Percentiles rank a stretch among this genome's conserved stretches.
Conservation (phyloP, 305 asterid species). For the Caryopteris hybrid region DNA sequence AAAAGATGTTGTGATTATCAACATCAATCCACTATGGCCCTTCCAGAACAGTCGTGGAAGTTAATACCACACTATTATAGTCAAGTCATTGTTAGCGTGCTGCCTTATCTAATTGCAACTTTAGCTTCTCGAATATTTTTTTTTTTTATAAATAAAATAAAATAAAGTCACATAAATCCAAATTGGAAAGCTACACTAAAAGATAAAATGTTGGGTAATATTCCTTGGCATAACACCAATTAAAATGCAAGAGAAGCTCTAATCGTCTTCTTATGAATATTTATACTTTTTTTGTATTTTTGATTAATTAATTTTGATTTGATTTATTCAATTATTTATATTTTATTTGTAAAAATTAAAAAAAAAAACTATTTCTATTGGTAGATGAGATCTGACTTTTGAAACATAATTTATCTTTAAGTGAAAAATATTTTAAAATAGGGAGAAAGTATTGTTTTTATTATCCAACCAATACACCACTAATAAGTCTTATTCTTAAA, state of each 20-base stretch:
- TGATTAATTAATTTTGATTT: too few species aligned
- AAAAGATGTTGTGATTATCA: background rate
- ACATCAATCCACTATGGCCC: slow-evolving; percentile 1
- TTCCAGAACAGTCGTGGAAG: slow-evolving; percentile 29
- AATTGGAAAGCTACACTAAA: background rate
- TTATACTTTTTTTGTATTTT: too few species aligned
- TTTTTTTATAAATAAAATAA: too few species aligned
- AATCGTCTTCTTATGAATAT: slow-evolving; percentile 15
- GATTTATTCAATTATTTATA: too few species aligned
- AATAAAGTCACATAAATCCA: slow-evolving; percentile 10
- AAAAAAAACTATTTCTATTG: too few species aligned
- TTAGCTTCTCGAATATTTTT: slow-evolving; percentile 21
- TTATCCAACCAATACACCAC: slow-evolving; percentile 21
- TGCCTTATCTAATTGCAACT: slow-evolving; percentile 27
- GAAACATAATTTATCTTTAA: too few species aligned
- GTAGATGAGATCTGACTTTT: too few species aligned
- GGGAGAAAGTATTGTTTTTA: background rate
- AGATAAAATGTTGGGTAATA: slow-evolving; percentile 19
- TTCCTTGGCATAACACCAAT: slow-evolving; percentile 19
- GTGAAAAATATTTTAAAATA: too few species aligned
- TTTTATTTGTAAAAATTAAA: too few species aligned
- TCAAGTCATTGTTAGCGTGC: slow-evolving; percentile 34
- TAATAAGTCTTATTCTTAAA: background rate
- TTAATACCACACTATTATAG: slow-evolving; percentile 19
- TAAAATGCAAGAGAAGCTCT: slow-evolving; percentile 9